Evolutionary conservation across 2,329 filamentous ascomycete genomes (phyloP).

Genomic region (Paramyrothecium roridum): DNA sequence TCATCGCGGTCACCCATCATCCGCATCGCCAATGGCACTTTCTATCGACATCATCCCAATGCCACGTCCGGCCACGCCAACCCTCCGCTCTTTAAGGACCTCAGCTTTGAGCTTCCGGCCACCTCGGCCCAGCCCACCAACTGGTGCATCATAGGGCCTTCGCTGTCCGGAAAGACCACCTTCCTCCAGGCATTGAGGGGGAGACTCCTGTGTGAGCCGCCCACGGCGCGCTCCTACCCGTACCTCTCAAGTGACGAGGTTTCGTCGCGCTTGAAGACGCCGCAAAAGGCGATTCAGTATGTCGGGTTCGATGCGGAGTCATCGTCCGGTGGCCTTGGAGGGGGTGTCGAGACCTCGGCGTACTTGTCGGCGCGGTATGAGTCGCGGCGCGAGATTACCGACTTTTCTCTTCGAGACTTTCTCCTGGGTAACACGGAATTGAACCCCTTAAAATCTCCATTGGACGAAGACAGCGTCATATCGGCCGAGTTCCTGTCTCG

Average conservation of each 20-base stretch:
- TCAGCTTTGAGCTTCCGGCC: conserved; percentile 69
- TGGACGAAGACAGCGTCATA: conserved; percentile 41
- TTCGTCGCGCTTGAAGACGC: conserved; percentile 50
- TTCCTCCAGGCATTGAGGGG: conserved; percentile 79
- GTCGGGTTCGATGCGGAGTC: conserved; percentile 84
- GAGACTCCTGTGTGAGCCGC: conserved; percentile 71
- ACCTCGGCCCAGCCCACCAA: conserved; percentile 49
- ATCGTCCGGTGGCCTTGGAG: conserved; percentile 46
- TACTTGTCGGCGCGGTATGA: conserved; percentile 92
- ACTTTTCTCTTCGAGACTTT: conserved; percentile 81
- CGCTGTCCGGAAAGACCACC: conserved; percentile 74
- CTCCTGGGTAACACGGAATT: conserved; percentile 78
- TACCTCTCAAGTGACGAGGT: conserved; percentile 66
- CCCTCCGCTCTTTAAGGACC: conserved; percentile 67
- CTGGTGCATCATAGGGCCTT: conserved; percentile 84
- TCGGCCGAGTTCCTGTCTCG: conserved; percentile 51
- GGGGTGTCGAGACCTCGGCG: conserved; percentile 62
- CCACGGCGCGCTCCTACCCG: conserved; percentile 73
- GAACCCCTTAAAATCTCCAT: conserved; percentile 57
- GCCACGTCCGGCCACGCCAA: conserved; percentile 51
- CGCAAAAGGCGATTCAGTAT: conserved; percentile 73
- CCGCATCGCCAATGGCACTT: conserved; percentile 73
- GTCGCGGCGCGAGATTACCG: conserved; percentile 78
- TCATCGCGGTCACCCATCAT: conserved; percentile 56
- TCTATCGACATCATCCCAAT: conserved; percentile 73